Base-by-base conservation (phyloP, 768 basidiomycete species). In the Kondoa malvinella region DNA sequence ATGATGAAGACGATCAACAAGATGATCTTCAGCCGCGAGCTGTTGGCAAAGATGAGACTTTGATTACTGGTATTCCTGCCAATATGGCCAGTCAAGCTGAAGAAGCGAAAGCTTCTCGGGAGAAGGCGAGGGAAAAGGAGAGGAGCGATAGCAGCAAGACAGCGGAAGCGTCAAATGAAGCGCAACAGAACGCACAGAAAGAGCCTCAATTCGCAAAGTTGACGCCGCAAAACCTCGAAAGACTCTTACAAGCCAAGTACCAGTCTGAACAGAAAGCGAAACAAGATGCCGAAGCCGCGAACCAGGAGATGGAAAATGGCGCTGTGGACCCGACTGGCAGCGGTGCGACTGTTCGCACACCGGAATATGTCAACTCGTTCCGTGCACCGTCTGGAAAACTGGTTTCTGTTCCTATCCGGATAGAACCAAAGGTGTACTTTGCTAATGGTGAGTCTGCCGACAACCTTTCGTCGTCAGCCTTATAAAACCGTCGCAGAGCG, bases 341-440 rank as follows among this genome's bases (percentile, higher is more conserved):
- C 61, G 66, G 65, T 25, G 57, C 70, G n/a, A 16, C 50, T 1
- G 66, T 83, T 81, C 65, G 80, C 21, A 67, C 73, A 26, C 74
- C 76, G 17, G 77, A 78, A 60, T 80, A 79, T 69, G 76, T 78
- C 25, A 74, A 86, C 66, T 82, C 83, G 68, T 89, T 86, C 85
- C 80, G 76, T 29, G 94, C 92, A 0, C 87, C 89, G 0, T 78
- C 81, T 56, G 92, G 92, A 14, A 96, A 96, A 80, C 82, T 83
- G 71, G 92, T 99, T 67, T 84, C 91, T 0, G 84, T 97, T 1
- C 92, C 94, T 29, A 87, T 99, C n/a, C 83, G 95, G 66, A 83
- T 99, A 60, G 95, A 99, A 77, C 95, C 95, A 31, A 99, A 99
- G 79, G 92, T 95, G 2, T 94, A 92, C 75, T 99, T 96, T 76